A percentile compares a stretch with the other conserved stretches of the same genome.
Conservation (phyloP, 2,329 filamentous ascomycete species). For the Malbranchea zuffiana region DNA sequence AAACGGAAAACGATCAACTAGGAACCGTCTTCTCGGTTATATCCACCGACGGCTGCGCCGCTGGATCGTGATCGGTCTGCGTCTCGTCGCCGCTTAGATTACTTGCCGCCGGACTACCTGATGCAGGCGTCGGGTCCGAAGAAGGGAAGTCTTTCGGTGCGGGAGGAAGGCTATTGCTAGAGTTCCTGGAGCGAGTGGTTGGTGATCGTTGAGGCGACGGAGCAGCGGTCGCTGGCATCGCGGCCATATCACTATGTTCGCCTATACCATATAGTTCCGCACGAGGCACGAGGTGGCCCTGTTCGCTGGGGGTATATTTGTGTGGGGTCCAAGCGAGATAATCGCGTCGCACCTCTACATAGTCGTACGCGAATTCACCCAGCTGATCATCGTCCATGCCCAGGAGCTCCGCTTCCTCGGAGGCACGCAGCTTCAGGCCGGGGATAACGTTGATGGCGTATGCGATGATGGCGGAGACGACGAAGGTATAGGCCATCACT, state of each 20-base stretch:
- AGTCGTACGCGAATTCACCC: conserved; percentile 43
- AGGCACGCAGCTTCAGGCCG: conserved; percentile 57
- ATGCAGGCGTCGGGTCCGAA: too few species aligned
- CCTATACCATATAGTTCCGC: conserved; percentile 50
- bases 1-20: too few species aligned
- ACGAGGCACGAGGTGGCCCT: conserved; percentile 45
- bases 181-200: too few species aligned
- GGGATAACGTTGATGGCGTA: conserved; percentile 61
- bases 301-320: conserved; percentile 32
- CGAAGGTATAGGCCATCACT: conserved; percentile 55
- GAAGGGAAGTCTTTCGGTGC: too few species aligned
- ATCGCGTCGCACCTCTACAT: conserved; percentile 42
- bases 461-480: conserved; percentile 56
- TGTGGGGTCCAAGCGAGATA: conserved; percentile 42
- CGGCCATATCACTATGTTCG: conserved; percentile 46
- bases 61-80: too few species aligned
- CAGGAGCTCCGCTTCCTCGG: conserved; percentile 56
- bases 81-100: too few species aligned
- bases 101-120: too few species aligned
- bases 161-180: too few species aligned
- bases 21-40: too few species aligned
- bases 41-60: too few species aligned
- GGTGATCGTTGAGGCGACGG: too few species aligned
- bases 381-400: conserved; percentile 48
- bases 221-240: too few species aligned